phyloP scores from a whole-genome alignment of 75 land plant species.

The Pinus albicaulis region DNA sequence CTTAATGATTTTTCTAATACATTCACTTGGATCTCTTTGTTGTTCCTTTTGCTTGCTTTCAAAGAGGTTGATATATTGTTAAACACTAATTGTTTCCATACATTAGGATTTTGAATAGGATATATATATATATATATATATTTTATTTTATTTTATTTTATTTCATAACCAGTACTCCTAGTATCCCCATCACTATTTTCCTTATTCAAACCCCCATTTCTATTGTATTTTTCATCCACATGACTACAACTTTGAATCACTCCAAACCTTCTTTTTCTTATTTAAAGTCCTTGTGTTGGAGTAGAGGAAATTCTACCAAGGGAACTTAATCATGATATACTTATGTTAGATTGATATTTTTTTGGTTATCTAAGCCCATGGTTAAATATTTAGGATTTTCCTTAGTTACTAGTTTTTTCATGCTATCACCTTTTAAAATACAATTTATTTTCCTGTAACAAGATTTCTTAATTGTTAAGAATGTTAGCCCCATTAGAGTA shows the following conservation, averaged over 20 bases:
- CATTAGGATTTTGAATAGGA: background rate
- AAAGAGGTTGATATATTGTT: conserved; percentile 74
- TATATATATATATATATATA: no score
- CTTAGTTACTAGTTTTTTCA: background rate
- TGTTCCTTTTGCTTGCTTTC: conserved; percentile 45
- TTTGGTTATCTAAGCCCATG: background rate
- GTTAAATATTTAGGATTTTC: background rate
- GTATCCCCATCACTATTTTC: conserved; percentile 24
- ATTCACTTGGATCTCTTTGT: background rate
- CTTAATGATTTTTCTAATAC: background rate
- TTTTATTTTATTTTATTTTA: no score
- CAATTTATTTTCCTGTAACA: background rate
- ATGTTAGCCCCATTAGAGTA: background rate
- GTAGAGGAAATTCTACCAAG: conserved; percentile 64
- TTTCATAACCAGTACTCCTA: conserved; percentile 28
- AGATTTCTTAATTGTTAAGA: background rate
- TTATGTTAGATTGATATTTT: background rate
- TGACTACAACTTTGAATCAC: conserved; percentile 23
- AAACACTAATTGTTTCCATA: conserved; percentile 47
- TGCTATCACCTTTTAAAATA: background rate
- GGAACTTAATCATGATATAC: background rate
- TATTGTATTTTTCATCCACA: conserved; percentile 44
- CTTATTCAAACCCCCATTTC: conserved; percentile 6
- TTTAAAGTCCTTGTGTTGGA: conserved; percentile 85
- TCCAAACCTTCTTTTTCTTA: conserved; percentile 57